phyloP scores from a whole-genome alignment of 176 grass and related monocot genomes.

The Oryza glaberrima region DNA sequence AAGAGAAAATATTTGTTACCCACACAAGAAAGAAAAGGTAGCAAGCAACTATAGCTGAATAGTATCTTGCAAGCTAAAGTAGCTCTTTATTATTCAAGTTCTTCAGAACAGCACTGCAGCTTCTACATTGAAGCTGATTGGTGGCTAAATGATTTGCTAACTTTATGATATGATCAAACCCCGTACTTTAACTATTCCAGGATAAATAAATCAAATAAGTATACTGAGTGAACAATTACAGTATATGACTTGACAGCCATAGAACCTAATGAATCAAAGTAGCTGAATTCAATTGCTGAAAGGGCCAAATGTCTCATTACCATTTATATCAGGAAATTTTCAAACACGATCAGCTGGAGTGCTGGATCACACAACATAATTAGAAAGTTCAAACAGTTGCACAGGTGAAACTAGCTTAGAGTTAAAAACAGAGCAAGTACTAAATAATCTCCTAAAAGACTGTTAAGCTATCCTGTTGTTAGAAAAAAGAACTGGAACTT shows the following conservation, averaged over 20 bases:
- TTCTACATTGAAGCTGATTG: background rate
- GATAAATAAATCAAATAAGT: background rate
- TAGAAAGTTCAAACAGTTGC: background rate
- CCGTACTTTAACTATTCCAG: background rate
- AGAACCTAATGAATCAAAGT: background rate
- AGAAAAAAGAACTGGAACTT: background rate
- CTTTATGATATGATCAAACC: background rate
- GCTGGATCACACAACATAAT: background rate
- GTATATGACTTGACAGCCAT: background rate
- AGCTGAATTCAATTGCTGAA: background rate
- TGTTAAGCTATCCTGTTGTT: background rate
- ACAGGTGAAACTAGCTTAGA: background rate
- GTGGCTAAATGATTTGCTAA: slow-evolving; percentile 4
- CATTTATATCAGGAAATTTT: background rate
- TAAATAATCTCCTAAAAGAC: background rate
- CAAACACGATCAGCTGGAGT: background rate
- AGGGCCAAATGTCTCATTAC: background rate
- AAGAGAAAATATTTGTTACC: background rate
- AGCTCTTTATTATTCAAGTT: slow-evolving; percentile 4
- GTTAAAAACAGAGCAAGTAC: background rate
- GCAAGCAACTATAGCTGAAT: background rate
- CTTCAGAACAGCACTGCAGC: background rate
- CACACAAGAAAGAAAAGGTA: background rate
- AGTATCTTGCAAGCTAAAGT: background rate
- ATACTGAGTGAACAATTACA: background rate